Evolutionary conservation across 2,329 filamentous ascomycete genomes (phyloP), one percentile per base, ranked within the genome.

Genomic region (Aspergillus sp.): DNA sequence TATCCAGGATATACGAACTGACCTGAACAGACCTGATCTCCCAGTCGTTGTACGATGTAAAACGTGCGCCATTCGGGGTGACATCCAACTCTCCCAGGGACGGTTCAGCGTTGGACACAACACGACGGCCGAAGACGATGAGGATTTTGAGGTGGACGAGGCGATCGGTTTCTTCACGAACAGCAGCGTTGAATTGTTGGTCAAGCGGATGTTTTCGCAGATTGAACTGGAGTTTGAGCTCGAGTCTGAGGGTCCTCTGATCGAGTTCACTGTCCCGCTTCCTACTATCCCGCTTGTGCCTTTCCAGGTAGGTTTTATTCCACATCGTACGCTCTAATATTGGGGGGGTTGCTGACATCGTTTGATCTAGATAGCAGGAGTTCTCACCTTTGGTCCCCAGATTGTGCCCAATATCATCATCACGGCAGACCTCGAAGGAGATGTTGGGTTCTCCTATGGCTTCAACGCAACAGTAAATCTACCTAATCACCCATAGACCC

Each of bases 201-300:
- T 51, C 49, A 42, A 41, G 44, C 22, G 20, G 5, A n/a, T 51
- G 24, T 51, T 51, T 24, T 51, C 49, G 24, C 49, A 51, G 39
- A 42, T 51, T 51, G 49, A 51, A 8, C 49, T 51, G 17, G 49
- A 51, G 27, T 27, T 51, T 15, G 49, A 51, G 11, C 49, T 51
- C 11, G 15, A 15, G 22, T 51, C 39, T 17, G 49, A 51, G 13
- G 49, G 39, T 5, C 49, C 49, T 42, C 27, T 51, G 22, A 5
- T 51, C n/a, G 49, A 51, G 5, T 39, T 51, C 49, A 51, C 4
- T 51, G 13, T 27, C n/a, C 22, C 37, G 20, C 49, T 51, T 12
- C 49, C 49, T 9, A 13, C 49, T 44, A 33, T 51, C n/a, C 22
- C 22, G 9, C 49, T 51, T 17, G 33, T 39, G 17, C 49, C 49